Evolutionary conservation across 441 rosid species (phyloP), one percentile per base, ranked within the genome.

Genomic region (Adansonia grandidieri): DNA sequence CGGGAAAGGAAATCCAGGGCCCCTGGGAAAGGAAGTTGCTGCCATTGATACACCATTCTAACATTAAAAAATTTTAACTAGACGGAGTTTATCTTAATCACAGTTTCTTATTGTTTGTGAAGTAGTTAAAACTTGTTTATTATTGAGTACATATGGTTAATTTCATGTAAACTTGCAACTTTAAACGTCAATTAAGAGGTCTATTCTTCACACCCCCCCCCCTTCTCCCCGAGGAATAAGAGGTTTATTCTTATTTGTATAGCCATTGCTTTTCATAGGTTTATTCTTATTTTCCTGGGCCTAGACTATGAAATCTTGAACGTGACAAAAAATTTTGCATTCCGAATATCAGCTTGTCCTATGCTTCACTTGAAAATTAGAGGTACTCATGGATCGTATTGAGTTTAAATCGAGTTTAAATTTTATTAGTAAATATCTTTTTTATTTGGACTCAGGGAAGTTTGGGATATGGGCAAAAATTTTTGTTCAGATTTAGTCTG

Each of bases 91-190:
- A 57, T 73, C 53, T 57, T 57, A 13, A 70, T 50, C 74, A 37
- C 40, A 15, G 40, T 54, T 20, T 71, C 74, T 71, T n/a, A 71
- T 51, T 24, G 61, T 71, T 37, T 73, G 76, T 57, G 76, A 73
- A 56, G 10, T 73, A 40, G 51, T 73, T 73, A 40, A 40, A 73
- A 40, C 65, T 73, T 56, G 53, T 44, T 73, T 57, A 47, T 73
- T 19, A 3, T 22, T 20, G 6, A 11, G 20, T 57, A 19, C 65
- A 73, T 42, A 57, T 57, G 53, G 57, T 20, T 13, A 57, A 61
- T 57, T 57, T 57, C 37, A 17, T 73, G 65, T 57, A 73, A 73
- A n/a, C 75, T 24, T 50, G 9, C 14, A 71, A 15, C 40, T 5
- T 72, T 72, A 9, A 72, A 72, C 63, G 37, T 72, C 19, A 19